Conservation (phyloP, 192 early-diverging fungal genomes). For the Coemansia erecta region DNA sequence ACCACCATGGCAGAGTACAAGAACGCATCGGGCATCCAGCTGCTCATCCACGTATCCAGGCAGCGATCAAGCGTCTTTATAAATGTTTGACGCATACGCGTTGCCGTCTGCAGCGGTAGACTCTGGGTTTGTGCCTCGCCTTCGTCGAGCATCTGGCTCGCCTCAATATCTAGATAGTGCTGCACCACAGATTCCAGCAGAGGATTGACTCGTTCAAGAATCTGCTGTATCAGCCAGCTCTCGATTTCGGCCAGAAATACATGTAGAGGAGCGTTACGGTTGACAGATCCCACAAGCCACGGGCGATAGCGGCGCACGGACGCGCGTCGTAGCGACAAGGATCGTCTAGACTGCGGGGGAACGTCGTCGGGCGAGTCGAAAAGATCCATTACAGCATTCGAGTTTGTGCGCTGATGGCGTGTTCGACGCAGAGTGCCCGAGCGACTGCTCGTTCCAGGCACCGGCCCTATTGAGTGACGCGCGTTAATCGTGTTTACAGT, state of each 20-base stretch:
- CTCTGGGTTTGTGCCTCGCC: not conserved
- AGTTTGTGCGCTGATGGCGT: conserved; percentile 18
- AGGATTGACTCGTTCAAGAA: conserved; percentile 46
- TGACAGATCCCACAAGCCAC: conserved; percentile 42
- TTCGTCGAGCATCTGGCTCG: conserved; percentile 36
- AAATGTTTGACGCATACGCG: conserved; percentile 36
- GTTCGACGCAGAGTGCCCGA: conserved; percentile 21
- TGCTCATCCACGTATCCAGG: conserved; percentile 43
- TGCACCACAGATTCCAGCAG: conserved; percentile 43
- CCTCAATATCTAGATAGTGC: conserved; percentile 47
- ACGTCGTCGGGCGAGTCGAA: conserved; percentile 6
- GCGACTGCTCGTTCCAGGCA: not conserved
- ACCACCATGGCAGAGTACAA: conserved; percentile 26
- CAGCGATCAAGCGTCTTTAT: conserved; percentile 31
- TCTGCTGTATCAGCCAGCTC: conserved; percentile 54
- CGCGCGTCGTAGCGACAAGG: conserved; percentile 21
- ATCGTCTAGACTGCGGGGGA: conserved; percentile 19
- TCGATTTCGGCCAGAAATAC: conserved; percentile 49
- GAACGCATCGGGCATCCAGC: conserved; percentile 41
- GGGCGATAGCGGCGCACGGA: conserved; percentile 33
- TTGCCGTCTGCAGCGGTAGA: conserved; percentile 22
- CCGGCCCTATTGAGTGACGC: not conserved
- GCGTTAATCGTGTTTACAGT: not conserved
- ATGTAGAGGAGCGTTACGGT: conserved; percentile 43
- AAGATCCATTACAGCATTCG: conserved; percentile 15